Evolutionary conservation across 2,329 filamentous ascomycete genomes (phyloP), one percentile per base, ranked within the genome.

Genomic region (Parafenestella ontariensis): DNA sequence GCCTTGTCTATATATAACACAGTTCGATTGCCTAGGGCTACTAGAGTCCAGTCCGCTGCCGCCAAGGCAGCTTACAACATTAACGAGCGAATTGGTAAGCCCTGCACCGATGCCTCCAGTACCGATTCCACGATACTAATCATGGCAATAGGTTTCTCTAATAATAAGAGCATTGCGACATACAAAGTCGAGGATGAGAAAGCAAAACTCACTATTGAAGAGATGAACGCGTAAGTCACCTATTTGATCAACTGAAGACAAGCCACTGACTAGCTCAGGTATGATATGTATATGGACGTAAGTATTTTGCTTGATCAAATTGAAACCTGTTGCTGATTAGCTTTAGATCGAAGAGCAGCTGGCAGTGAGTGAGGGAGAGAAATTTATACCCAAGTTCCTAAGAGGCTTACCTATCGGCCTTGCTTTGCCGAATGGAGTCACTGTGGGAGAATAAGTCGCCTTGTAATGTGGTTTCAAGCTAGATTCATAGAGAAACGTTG

Each of bases 171-270:
- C 34, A 82, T 76, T 13, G 70, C 80, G 0, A 81, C 79, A 0
- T 89, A 89, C 73, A 85, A 85, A 65, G 87, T 89, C 0, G 81
- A 84, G 58, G 82, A 88, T 46, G 81, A 86, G 62, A 82, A 78
- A 59, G 80, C 84, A 42, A 87, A 87, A 58, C 66, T 89, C 28
- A 89, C 87, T 0, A 88, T 89, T 45, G 85, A 88, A 58, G 87
- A 89, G 70, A 89, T 89, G 86, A 89, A 89, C 55, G 78, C 79
- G 78, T 55, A 47, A 23, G 52, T 36, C 15, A 29, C 11, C 11
- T 43, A 43, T 15, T 5, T 34, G 31, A 31, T 11, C 28, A 31
- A 31, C 28, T 31, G 28, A 11, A 31, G 9, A 31, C 28, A 31
- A 11, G 15, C 9, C 28, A 31, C 28, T 31, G 9, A 31, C 17